Evolutionary conservation across 225 moss, liverwort and hornwort genomes (phyloP).

Genomic region (Pseudoscleropodium purum): DNA sequence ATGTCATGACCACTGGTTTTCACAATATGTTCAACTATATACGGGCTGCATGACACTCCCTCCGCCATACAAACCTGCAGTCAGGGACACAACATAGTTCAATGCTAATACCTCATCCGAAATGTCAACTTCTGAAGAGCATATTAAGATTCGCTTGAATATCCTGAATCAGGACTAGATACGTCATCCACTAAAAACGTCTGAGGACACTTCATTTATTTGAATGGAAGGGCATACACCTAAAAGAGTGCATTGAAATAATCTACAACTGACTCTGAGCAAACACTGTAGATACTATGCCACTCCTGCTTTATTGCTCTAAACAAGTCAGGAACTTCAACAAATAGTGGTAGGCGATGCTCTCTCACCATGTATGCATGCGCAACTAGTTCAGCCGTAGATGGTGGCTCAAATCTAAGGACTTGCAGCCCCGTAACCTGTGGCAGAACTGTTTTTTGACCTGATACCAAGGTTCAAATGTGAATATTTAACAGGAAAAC

Average conservation of each 20-base stretch:
- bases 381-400: constrained; percentile 48
- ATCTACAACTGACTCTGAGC: neutral
- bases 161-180: neutral
- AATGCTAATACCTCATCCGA: neutral
- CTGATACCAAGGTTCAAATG: constrained; percentile 33
- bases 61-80: constrained; percentile 73
- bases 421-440: constrained; percentile 32
- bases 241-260: neutral
- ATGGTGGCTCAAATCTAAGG: constrained; percentile 52
- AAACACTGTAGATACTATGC: neutral
- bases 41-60: constrained; percentile 45
- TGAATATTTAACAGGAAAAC: constrained; percentile 2
- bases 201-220: neutral
- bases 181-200: neutral
- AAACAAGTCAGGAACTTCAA: neutral
- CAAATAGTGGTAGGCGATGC: neutral
- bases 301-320: neutral
- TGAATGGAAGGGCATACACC: neutral
- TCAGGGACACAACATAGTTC: neutral
- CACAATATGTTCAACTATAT: constrained; percentile 49
- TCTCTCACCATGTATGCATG: constrained; percentile 67
- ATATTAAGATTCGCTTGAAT: neutral
- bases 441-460: constrained; percentile 53
- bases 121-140: neutral
- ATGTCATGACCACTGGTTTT: constrained; percentile 60